Conservation (phyloP, 371 early-diverging fungal species). For the Mucor lusitanicus region DNA sequence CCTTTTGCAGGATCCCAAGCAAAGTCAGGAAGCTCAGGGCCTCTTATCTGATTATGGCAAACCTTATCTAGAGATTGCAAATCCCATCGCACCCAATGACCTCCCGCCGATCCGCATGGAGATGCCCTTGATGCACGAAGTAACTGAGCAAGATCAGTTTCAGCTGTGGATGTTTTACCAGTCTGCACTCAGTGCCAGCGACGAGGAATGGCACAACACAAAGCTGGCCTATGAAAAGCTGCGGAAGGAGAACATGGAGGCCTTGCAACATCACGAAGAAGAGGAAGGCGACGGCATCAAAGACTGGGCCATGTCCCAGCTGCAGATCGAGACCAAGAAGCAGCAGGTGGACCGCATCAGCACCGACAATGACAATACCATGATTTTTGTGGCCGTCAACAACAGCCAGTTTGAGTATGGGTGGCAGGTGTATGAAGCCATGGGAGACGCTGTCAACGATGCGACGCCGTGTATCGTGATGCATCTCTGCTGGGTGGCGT, state of each 20-base stretch:
- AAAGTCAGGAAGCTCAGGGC: slow-evolving; percentile 37
- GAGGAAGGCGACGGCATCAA: slow-evolving; percentile 6
- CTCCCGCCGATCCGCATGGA: slow-evolving; percentile 32
- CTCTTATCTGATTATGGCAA: slow-evolving; percentile 40
- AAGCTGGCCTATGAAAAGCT: slow-evolving; percentile 27
- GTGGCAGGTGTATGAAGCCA: slow-evolving; percentile 37
- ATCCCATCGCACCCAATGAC: slow-evolving; percentile 35
- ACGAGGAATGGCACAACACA: slow-evolving; percentile 29
- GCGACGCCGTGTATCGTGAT: slow-evolving; percentile 37
- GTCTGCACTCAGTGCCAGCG: slow-evolving; percentile 13
- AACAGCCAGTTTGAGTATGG: slow-evolving; percentile 41
- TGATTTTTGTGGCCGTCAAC: slow-evolving; percentile 31
- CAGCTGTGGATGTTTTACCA: slow-evolving; percentile 44
- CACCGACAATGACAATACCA: slow-evolving; percentile 38
- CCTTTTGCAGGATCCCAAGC: slow-evolving; percentile 35
- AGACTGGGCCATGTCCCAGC: slow-evolving; percentile 28
- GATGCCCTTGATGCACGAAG: slow-evolving; percentile 34
- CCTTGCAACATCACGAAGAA: neutral
- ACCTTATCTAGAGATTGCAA: slow-evolving; percentile 34
- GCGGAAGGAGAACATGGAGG: slow-evolving; percentile 5
- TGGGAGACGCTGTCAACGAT: slow-evolving; percentile 33
- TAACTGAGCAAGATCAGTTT: slow-evolving; percentile 35
- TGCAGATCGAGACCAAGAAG: slow-evolving; percentile 13
- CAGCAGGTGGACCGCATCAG: slow-evolving; percentile 16
- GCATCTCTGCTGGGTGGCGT: slow-evolving; percentile 43